Base-by-base conservation (phyloP, 192 early-diverging fungal species). In the Chytriomyces sp. region DNA sequence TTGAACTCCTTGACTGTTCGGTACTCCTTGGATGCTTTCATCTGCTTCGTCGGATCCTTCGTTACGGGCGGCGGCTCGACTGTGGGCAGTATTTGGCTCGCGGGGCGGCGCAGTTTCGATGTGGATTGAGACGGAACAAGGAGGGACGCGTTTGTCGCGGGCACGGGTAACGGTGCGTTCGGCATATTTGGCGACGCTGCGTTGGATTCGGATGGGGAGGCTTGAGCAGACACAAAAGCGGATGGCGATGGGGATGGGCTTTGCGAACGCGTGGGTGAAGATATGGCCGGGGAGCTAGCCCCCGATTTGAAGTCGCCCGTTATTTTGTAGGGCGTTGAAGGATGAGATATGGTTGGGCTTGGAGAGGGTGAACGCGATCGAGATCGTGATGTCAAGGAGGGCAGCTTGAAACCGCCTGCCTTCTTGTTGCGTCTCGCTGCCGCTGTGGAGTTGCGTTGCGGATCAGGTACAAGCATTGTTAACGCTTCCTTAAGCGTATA, bases 1-100 rank as follows among this genome's bases (percentile, higher is more conserved):
- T 58, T 70, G 57, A 28, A 59, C 41, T 58, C 68, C 33, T 70
- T 70, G 68, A 70, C 32, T 10, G 28, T 25, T 14, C 68, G 68
- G 31, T 70, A 70, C 39, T 70, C 68, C 32, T 70, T 57, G 5
- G 57, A 49, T 37, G 14, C 60, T 28, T 58, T 57, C 5, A 53
- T 2, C 34, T 53, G 10, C 59, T 14, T 32, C 17, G 19, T 62
- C 36, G 14, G 44, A n/a, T n/a, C n/a, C n/a, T 22, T 49, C 44
- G 2, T 49, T 49, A 22, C 17, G 44, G 44, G 44, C 44, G 14
- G 14, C 44, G n/a, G n/a, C n/a, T n/a, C n/a, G n/a, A n/a, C n/a
- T n/a, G n/a, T n/a, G n/a, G n/a, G n/a, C 44, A 49, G 22, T n/a
- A 49, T 49, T 22, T 49, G 44, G 44, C 44, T 49, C 22, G 44